Base-by-base conservation (phyloP, 441 rosid species). In the California macrophylla region DNA sequence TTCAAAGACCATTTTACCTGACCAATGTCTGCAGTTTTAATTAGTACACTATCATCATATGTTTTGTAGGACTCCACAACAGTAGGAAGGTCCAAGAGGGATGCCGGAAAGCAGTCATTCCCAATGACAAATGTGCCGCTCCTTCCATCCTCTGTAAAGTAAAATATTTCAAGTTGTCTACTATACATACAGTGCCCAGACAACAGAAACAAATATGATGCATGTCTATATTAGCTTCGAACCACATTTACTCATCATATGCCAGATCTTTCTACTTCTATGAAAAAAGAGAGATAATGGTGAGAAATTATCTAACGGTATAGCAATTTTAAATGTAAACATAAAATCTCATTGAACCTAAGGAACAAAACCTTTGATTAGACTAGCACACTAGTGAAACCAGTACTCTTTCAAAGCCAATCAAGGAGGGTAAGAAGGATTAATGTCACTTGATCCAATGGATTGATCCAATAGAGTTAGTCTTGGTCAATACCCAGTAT, bases 11-110 rank as follows among this genome's bases (percentile, higher is more conserved):
- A 28, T 38, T 25, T 38, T 71, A 91, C 98, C 87, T 93, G 97
- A 12, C 97, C 93, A 68, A 93, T 82, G 71, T 93, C 98, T 28
- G 91, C 83, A 47, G 95, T 88, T 84, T 91, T 93, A 28, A 93
- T 93, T 3, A 91, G 74, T 15, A 91, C 87, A 80, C 86, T 78
- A 79, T 89, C 97, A 74, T 93, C 96, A 70, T 87, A 91, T 24
- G 97, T 91, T 81, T 93, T 93, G 69, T 75, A 93, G 68, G 95
- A 93, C 82, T 91, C 95, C 76, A 91, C 90, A 66, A 88, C 92
- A 72, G 89, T 84, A 71, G 97, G 96, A 69, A 93, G 95, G 68
- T 93, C 96, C 82, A 88, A 75, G 21, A 93, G 83, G 73, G 94
- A 93, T 45, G 86, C 91, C 3, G 94, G 87, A 66, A 86, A 93